Evolutionary conservation across 208 protist genomes (phyloP).

Genomic region (Acanthamoeba polyphaga): DNA sequence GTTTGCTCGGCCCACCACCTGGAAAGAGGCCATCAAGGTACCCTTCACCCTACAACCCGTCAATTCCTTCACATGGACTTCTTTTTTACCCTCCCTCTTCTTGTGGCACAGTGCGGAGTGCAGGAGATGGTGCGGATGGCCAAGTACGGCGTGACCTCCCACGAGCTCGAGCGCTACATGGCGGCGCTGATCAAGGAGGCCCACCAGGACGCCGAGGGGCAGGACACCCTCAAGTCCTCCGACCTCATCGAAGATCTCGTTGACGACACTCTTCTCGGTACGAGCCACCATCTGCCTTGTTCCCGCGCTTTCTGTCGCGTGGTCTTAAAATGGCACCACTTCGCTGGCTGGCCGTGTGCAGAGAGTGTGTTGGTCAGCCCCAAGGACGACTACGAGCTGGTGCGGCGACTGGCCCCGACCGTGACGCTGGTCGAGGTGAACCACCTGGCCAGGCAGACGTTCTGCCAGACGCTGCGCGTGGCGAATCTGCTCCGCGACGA

Average conservation of each 20-base stretch:
- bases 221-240: slow-evolving; percentile 29
- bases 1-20: slow-evolving; percentile 17
- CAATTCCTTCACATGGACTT: no score
- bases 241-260: slow-evolving; percentile 31
- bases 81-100: no score
- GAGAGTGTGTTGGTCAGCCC: not conserved
- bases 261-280: slow-evolving; percentile 32
- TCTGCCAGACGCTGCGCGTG: slow-evolving; percentile 29
- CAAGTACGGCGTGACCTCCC: slow-evolving; percentile 46
- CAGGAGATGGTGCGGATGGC: slow-evolving; percentile 57
- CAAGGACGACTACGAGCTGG: slow-evolving; percentile 44
- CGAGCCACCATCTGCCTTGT: no score
- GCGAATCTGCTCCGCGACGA: not conserved
- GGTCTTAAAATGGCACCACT: no score
- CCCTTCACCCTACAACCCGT: not conserved
- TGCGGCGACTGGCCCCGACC: slow-evolving; percentile 11
- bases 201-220: slow-evolving; percentile 36
- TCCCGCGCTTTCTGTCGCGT: no score
- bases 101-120: not conserved
- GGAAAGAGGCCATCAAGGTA: slow-evolving; percentile 59
- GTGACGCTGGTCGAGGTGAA: slow-evolving; percentile 29
- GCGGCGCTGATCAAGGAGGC: slow-evolving; percentile 46
- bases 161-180: slow-evolving; percentile 55
- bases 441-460: slow-evolving; percentile 38
- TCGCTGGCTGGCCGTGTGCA: not conserved